Evolutionary conservation across 352 stramenopile genomes (phyloP).

Genomic region (Aphanomyces astaci): DNA sequence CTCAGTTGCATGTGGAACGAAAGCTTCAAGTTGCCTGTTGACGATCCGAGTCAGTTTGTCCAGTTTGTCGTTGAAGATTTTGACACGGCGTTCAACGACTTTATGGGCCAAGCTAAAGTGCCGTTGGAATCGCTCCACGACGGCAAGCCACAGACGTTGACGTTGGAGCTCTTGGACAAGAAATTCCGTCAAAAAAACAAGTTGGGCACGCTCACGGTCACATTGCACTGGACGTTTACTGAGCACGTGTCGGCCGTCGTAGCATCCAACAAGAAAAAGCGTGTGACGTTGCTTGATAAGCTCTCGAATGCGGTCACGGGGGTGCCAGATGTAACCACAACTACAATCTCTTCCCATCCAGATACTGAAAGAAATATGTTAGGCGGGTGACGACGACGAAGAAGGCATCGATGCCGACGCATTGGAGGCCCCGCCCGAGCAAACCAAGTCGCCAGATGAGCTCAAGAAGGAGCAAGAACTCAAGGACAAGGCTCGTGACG

Average conservation of each 20-base stretch:
- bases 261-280: conserved; percentile 53
- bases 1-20: conserved; percentile 72
- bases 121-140: conserved; percentile 14
- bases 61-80: conserved; percentile 60
- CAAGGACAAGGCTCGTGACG: conserved; percentile 64
- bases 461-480: conserved; percentile 64
- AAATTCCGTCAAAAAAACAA: conserved; percentile 66
- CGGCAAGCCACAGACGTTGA: conserved; percentile 45
- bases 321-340: conserved; percentile 8
- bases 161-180: conserved; percentile 53
- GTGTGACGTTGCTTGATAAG: conserved; percentile 40
- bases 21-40: conserved; percentile 63
- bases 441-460: conserved; percentile 57
- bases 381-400: conserved; percentile 50
- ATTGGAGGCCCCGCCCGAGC: conserved; percentile 40
- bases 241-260: conserved; percentile 45
- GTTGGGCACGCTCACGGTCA: conserved; percentile 40
- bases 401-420: conserved; percentile 67
- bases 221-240: conserved; percentile 51
- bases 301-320: conserved; percentile 39
- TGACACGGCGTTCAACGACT: conserved; percentile 74
- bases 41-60: conserved; percentile 46
- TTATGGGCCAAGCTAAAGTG: conserved; percentile 43
- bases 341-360: too few species aligned
- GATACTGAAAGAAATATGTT: conserved; percentile 25